These are phyloP conservation scores for Coniochaeta prunicola DNA, from an alignment of 2,329 filamentous ascomycete species.

Conservation along the genomic window DNA sequence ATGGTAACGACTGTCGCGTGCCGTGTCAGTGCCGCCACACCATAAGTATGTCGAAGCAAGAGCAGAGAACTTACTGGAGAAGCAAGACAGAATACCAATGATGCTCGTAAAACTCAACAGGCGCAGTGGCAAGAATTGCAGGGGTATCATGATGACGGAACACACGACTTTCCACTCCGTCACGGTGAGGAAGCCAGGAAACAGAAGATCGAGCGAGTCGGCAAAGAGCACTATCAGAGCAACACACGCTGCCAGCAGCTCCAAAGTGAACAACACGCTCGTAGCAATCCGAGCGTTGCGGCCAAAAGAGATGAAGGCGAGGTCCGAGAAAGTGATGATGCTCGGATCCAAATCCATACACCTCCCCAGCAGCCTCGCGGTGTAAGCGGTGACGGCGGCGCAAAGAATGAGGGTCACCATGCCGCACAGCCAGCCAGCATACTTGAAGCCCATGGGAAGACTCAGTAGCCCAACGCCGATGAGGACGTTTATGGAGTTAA, in stretches of 20 bases:
- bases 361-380: slow-evolving; percentile 74
- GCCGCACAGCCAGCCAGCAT: slow-evolving; percentile 83
- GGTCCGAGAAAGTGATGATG: slow-evolving; percentile 88
- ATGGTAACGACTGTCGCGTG: slow-evolving; percentile 63
- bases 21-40: slow-evolving; percentile 2
- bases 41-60: not conserved
- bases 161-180: slow-evolving; percentile 81
- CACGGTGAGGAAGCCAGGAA: slow-evolving; percentile 60
- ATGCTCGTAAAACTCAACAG: slow-evolving; percentile 86
- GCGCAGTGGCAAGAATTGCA: slow-evolving; percentile 79
- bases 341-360: slow-evolving; percentile 81
- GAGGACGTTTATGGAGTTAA: slow-evolving; percentile 92
- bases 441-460: slow-evolving; percentile 78
- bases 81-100: slow-evolving; percentile 83
- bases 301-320: slow-evolving; percentile 88
- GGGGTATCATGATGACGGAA: slow-evolving; percentile 66
- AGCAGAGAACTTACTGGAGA: slow-evolving; percentile 63
- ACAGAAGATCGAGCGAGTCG: slow-evolving; percentile 74
- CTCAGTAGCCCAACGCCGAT: slow-evolving; percentile 87
- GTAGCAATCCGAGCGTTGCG: slow-evolving; percentile 72
- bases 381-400: slow-evolving; percentile 74
- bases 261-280: slow-evolving; percentile 79
- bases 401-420: slow-evolving; percentile 66
- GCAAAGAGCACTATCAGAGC: slow-evolving; percentile 89
- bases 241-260: slow-evolving; percentile 82